A percentile compares a stretch with the other conserved stretches of the same genome.
These are phyloP conservation scores for Penicillium sp. DNA, from an alignment of 2,329 filamentous ascomycete species.

Conservation along the genomic window DNA sequence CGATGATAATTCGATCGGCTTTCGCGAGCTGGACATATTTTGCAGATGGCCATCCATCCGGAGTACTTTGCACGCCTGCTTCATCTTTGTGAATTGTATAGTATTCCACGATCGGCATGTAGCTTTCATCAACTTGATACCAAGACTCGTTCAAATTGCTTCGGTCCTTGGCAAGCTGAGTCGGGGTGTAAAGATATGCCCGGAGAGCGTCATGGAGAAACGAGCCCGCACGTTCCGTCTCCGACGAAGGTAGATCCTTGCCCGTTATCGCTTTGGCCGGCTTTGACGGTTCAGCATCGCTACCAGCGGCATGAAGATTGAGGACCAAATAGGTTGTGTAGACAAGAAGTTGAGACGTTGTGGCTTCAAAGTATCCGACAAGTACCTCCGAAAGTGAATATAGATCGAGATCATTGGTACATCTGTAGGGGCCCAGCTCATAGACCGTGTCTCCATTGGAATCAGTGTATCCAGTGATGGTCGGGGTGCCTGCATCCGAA, in stretches of 20 bases:
- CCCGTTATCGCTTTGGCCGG: slow-evolving; percentile 51
- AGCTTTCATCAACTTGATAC: slow-evolving; percentile 53
- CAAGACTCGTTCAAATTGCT: slow-evolving; percentile 64
- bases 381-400: slow-evolving; percentile 58
- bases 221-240: slow-evolving; percentile 53
- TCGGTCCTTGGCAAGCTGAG: slow-evolving; percentile 57
- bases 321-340: slow-evolving; percentile 60
- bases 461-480: slow-evolving; percentile 32
- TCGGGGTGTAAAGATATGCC: slow-evolving; percentile 61
- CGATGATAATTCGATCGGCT: slow-evolving; percentile 60
- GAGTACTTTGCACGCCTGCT: slow-evolving; percentile 53
- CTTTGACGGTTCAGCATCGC: slow-evolving; percentile 48
- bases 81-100: slow-evolving; percentile 52
- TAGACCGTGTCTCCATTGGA: slow-evolving; percentile 44
- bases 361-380: slow-evolving; percentile 59
- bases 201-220: slow-evolving; percentile 57
- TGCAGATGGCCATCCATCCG: slow-evolving; percentile 69
- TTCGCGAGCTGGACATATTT: slow-evolving; percentile 62
- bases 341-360: slow-evolving; percentile 61
- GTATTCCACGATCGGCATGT: slow-evolving; percentile 59
- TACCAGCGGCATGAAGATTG: slow-evolving; percentile 65
- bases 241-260: slow-evolving; percentile 51
- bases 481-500: slow-evolving; percentile 30
- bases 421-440: slow-evolving; percentile 61
- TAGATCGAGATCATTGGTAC: slow-evolving; percentile 60